Evolutionary conservation across 495 filamentous ascomycete species (phyloP), one percentile per base, ranked within the genome.

Genomic region (Penicillium bovifimosum): DNA sequence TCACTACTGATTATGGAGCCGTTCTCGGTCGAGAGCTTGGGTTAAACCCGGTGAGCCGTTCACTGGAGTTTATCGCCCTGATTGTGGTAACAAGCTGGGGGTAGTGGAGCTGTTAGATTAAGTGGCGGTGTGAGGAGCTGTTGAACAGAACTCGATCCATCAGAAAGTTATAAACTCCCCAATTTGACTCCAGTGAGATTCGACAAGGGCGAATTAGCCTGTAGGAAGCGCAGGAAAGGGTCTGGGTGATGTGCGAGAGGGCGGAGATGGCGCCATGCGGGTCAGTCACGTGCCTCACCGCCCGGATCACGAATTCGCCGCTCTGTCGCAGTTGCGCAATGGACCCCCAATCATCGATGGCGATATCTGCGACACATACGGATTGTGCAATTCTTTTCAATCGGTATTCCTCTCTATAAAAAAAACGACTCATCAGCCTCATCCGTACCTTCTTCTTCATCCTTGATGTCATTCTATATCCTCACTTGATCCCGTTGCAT

Each of bases 211-310:
- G 39, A 47, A 53, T 53, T 33, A 32, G n/a, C 29, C 38, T 41
- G 39, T 32, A 9, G 29, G 41, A 36, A 41, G 48, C 27, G 11
- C 14, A n/a, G 40, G 40, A 41, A 41, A 38, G 17, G 18, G 42
- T 14, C 40, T 17, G 26, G 24, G 10, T 47, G 51, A 38, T 31
- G 42, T 41, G 51, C 16, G 14, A 24, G 2, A 16, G 14, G 8
- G 34, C 27, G 41, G 50, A 45, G 50, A 53, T 53, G 41, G 42
- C 51, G 51, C 42, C 24, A 53, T 53, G 26, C 26, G 26, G 41
- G 17, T 43, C 11, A n/a, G 28, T 48, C 51, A 54, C 51, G 43
- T 54, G 51, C 1, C 14, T 26, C 28, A 52, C 31, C 40, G 40
- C 45, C 45, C 20, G 26, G 17, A 47, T 34, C 45, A 36, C 32